Evolutionary conservation across 441 rosid species (phyloP).

Genomic region (Biscutella laevigata): DNA sequence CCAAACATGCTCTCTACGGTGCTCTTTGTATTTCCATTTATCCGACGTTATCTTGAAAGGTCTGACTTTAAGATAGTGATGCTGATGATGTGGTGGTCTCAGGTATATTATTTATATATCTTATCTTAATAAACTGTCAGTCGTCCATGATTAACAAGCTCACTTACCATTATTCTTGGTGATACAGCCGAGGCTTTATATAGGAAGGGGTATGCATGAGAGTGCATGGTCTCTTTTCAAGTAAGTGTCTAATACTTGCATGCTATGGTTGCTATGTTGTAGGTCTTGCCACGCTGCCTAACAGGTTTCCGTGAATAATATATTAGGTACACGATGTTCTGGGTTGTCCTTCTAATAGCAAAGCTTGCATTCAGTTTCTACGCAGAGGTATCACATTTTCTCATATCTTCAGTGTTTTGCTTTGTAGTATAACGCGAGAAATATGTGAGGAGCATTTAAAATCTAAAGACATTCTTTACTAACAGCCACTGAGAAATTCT

Average conservation of each 20-base stretch:
- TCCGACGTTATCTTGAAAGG: slow-evolving; percentile 61
- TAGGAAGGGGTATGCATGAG: slow-evolving; percentile 95
- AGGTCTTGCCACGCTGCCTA: not conserved
- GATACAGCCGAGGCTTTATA: slow-evolving; percentile 66
- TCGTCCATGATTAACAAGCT: not conserved
- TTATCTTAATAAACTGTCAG: not conserved
- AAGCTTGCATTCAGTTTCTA: slow-evolving; percentile 71
- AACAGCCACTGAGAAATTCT: slow-evolving; percentile 1
- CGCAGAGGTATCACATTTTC: slow-evolving; percentile 45
- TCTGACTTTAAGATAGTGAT: slow-evolving; percentile 53
- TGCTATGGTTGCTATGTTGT: slow-evolving; percentile 1
- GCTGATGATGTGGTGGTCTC: slow-evolving; percentile 95
- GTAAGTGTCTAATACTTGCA: slow-evolving; percentile 34
- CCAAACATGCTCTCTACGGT: slow-evolving; percentile 60
- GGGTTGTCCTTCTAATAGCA: slow-evolving; percentile 55
- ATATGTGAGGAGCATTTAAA: not conserved
- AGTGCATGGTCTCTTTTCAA: slow-evolving; percentile 59
- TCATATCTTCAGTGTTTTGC: not conserved
- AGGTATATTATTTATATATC: slow-evolving; percentile 34
- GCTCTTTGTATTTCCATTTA: slow-evolving; percentile 56
- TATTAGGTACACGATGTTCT: slow-evolving; percentile 70
- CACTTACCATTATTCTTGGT: slow-evolving; percentile 15
- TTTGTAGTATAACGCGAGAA: not conserved
- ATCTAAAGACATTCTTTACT: not conserved
- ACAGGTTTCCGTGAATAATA: slow-evolving; percentile 1